Conservation (phyloP, 306 rosid species). For the Lithocarpus polystachyus region DNA sequence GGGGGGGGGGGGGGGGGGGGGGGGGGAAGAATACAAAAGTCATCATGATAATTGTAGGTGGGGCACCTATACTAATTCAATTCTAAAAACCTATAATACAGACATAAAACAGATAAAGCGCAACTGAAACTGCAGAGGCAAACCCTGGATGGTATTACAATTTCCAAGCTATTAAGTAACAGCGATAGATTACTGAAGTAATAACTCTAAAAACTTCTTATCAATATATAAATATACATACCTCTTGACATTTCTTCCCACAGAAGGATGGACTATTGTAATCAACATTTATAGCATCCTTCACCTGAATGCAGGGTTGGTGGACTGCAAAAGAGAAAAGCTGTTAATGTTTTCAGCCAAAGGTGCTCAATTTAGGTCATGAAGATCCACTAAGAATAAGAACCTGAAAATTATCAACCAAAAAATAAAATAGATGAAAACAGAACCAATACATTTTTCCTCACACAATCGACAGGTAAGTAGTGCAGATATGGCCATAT, state of each 20-base stretch:
- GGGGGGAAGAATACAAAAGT: background rate
- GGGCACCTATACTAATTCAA: too few relatives aligned
- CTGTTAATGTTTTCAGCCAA: conserved; percentile 19
- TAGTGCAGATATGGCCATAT: conserved; percentile 32
- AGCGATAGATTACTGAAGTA: conserved; percentile 16
- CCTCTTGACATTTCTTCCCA: conserved; percentile 77
- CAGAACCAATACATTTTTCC: conserved; percentile 66
- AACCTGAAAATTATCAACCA: background rate
- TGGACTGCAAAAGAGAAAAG: conserved; percentile 54
- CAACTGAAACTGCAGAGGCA: conserved; percentile 3
- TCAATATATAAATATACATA: conserved; percentile 7
- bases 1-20: background rate
- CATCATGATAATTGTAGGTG: background rate
- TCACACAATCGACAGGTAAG: conserved; percentile 66
- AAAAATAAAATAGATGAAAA: background rate
- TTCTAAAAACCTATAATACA: conserved; percentile 3
- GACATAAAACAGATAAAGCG: conserved; percentile 7
- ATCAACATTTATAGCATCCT: conserved; percentile 36
- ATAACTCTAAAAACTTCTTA: conserved; percentile 66
- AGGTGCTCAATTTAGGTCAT: conserved; percentile 7
- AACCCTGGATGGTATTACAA: background rate
- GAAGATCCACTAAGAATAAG: conserved; percentile 17
- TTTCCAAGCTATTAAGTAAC: conserved; percentile 14
- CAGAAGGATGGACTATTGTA: conserved; percentile 44
- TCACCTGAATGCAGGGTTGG: conserved; percentile 46